Conservation (phyloP, 441 rosid species). For the Jatropha podagrica region DNA sequence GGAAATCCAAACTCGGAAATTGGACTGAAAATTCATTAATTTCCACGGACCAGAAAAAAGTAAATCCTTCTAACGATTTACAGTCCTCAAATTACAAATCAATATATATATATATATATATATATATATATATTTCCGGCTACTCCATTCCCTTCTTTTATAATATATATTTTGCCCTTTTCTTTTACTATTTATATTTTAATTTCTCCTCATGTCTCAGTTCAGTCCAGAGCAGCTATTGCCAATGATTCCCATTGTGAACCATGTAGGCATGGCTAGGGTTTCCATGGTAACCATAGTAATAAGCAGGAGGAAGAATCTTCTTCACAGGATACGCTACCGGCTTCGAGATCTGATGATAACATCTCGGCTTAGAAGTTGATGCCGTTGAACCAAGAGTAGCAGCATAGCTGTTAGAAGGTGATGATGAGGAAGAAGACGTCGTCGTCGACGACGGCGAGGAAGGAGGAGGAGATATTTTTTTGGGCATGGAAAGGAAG, state of each 20-base stretch:
- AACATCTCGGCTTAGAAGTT: constrained; percentile 39
- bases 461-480: constrained; percentile 36
- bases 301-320: constrained; percentile 19
- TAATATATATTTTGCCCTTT: not conserved
- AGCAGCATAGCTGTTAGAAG: constrained; percentile 24
- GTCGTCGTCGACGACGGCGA: constrained; percentile 13
- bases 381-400: constrained; percentile 24
- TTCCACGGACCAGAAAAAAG: constrained; percentile 38
- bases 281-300: constrained; percentile 45
- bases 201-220: not conserved
- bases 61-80: constrained; percentile 41
- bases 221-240: constrained; percentile 34
- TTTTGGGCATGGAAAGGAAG: constrained; percentile 51
- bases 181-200: not conserved
- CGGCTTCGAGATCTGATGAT: constrained; percentile 38
- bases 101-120: constrained; percentile 11
- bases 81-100: constrained; percentile 40
- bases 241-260: constrained; percentile 69
- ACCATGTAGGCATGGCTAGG: constrained; percentile 46
- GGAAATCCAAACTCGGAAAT: constrained; percentile 36
- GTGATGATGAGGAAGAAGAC: constrained; percentile 17
- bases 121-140: not conserved
- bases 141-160: not conserved
- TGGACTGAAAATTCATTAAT: constrained; percentile 55
- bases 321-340: constrained; percentile 41